Percentiles rank a stretch among this genome's conserved stretches.
These are phyloP conservation scores for Didymellaceae sp. DNA, from an alignment of 2,329 filamentous ascomycete genomes.

Conservation along the genomic window DNA sequence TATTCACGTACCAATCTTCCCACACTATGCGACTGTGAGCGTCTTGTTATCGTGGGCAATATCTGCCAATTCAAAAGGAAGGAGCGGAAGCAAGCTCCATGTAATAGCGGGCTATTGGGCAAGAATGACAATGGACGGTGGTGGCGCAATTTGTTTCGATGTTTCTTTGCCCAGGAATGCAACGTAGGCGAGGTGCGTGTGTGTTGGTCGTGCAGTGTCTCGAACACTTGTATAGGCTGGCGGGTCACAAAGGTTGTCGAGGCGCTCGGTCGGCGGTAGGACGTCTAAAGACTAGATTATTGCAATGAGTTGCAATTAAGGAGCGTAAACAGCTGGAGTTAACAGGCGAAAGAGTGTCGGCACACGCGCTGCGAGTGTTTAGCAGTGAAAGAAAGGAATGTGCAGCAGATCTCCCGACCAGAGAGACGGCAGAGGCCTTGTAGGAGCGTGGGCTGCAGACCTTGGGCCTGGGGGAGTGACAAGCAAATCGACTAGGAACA, in stretches of 20 bases:
- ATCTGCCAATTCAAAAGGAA: conserved; percentile 18
- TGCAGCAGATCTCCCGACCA: conserved; percentile 28
- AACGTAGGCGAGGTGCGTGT: conserved; percentile 1
- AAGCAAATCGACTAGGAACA: conserved; percentile 24
- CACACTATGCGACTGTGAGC: background rate
- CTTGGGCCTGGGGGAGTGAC: conserved; percentile 27
- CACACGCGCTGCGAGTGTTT: conserved; percentile 35
- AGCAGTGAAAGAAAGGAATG: conserved; percentile 23
- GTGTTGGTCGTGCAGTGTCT: conserved; percentile 5
- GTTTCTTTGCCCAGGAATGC: conserved; percentile 6
- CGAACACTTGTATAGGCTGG: conserved; percentile 5
- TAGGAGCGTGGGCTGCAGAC: conserved; percentile 23
- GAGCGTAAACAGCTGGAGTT: conserved; percentile 31
- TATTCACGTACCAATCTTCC: background rate
- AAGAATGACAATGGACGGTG: conserved; percentile 11
- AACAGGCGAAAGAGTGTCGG: conserved; percentile 28
- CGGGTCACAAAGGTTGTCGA: conserved; percentile 4
- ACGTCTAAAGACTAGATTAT: conserved; percentile 30
- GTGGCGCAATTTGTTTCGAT: background rate
- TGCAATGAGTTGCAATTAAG: conserved; percentile 23
- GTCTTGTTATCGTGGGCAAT: conserved; percentile 4
- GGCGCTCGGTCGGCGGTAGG: conserved; percentile 23
- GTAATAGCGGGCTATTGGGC: conserved; percentile 24
- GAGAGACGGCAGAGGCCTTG: conserved; percentile 24
- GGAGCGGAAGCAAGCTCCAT: conserved; percentile 37